A percentile compares a stretch with the other conserved stretches of the same genome.
These are phyloP conservation scores for Durusdinium trenchii DNA, from an alignment of 73 alveolate species.

Conservation along the genomic window DNA sequence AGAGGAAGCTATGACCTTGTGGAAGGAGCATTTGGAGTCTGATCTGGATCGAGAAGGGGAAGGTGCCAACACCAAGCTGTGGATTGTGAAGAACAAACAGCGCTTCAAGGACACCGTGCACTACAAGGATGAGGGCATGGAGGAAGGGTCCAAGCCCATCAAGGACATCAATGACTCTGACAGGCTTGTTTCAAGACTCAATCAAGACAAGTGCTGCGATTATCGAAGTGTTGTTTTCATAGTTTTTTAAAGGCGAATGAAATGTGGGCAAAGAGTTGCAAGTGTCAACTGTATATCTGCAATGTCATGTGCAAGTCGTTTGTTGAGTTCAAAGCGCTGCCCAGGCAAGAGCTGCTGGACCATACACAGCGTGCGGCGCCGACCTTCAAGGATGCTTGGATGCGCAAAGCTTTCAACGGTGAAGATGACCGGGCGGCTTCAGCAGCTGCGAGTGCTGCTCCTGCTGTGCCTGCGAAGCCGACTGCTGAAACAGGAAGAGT, in stretches of 20 bases:
- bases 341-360: slow-evolving; percentile 57
- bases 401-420: background rate
- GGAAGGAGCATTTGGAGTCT: slow-evolving; percentile 34
- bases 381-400: background rate
- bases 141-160: slow-evolving; percentile 27
- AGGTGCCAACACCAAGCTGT: background rate
- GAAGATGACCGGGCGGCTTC: background rate
- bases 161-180: slow-evolving; percentile 24
- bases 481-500: no score
- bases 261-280: no score
- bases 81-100: slow-evolving; percentile 11
- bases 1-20: background rate
- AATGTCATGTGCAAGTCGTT: no score
- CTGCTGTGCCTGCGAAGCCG: no score
- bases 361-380: background rate
- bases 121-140: slow-evolving; percentile 20
- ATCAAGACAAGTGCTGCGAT: background rate
- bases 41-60: slow-evolving; percentile 9
- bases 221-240: background rate
- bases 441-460: background rate
- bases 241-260: no score
- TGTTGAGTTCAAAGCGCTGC: background rate
- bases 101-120: slow-evolving; percentile 31
- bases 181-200: background rate
- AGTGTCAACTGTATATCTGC: no score